These are phyloP conservation scores for Solanum clarkiae DNA, from an alignment of 257 asterid species.

Conservation along the genomic window DNA sequence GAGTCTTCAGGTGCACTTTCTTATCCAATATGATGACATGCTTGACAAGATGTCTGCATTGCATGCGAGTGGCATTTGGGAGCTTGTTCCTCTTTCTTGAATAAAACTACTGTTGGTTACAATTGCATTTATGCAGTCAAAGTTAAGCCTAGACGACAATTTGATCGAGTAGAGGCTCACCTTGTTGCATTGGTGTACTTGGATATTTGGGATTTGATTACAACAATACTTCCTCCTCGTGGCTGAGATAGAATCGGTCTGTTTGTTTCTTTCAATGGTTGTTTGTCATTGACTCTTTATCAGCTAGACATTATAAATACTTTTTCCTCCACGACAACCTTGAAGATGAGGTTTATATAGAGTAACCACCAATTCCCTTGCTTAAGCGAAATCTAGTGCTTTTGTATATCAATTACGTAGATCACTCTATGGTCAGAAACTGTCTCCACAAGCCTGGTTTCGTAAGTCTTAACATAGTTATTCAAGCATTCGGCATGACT, in stretches of 20 bases:
- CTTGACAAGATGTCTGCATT: background rate
- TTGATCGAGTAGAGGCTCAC: background rate
- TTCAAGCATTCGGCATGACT: background rate
- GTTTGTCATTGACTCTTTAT: background rate
- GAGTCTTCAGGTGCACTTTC: background rate
- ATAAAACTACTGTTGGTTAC: background rate
- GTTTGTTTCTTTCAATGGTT: background rate
- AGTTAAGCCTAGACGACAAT: background rate
- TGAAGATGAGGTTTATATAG: background rate
- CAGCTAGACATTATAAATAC: background rate
- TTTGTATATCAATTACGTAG: background rate
- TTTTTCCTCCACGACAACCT: background rate
- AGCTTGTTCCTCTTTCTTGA: background rate
- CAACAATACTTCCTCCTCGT: background rate
- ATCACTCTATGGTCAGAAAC: background rate
- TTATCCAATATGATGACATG: background rate
- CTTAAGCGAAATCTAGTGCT: background rate
- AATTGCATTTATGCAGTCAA: background rate
- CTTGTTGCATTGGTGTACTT: background rate
- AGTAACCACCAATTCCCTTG: no score
- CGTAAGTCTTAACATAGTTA: background rate
- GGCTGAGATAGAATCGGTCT: background rate
- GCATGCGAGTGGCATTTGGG: background rate
- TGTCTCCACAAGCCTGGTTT: background rate
- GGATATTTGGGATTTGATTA: background rate